These are phyloP conservation scores for Talaromyces rugulosus DNA, from an alignment of 2,329 filamentous ascomycete genomes.

Conservation along the genomic window DNA sequence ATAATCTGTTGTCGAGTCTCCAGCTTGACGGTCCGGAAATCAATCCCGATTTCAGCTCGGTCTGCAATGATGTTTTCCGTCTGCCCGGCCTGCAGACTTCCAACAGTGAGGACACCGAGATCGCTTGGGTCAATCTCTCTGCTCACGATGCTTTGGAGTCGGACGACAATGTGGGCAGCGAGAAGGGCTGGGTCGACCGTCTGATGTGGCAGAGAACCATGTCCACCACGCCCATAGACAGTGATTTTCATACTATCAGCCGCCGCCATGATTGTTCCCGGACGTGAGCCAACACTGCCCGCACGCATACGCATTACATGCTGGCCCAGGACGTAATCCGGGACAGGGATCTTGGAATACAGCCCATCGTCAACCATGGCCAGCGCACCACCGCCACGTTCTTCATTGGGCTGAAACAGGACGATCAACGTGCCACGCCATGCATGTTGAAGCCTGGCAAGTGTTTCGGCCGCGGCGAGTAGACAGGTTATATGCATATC, in stretches of 20 bases:
- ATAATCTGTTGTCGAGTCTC: slow-evolving; percentile 47
- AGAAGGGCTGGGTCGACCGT: slow-evolving; percentile 57
- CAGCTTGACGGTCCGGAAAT: slow-evolving; percentile 48
- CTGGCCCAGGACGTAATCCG: slow-evolving; percentile 54
- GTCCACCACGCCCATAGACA: slow-evolving; percentile 56
- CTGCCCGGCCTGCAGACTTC: slow-evolving; percentile 55
- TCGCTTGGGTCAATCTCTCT: slow-evolving; percentile 52
- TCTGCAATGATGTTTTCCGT: slow-evolving; percentile 59
- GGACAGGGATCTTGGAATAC: slow-evolving; percentile 48
- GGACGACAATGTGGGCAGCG: slow-evolving; percentile 52
- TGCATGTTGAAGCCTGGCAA: slow-evolving; percentile 39
- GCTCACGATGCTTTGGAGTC: slow-evolving; percentile 57
- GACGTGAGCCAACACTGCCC: slow-evolving; percentile 35
- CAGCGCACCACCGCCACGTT: slow-evolving; percentile 59
- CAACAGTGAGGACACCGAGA: slow-evolving; percentile 56
- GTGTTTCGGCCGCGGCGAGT: slow-evolving; percentile 49
- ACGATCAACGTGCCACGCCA: slow-evolving; percentile 64
- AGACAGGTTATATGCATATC: slow-evolving; percentile 58
- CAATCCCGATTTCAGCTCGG: slow-evolving; percentile 51
- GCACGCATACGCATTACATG: slow-evolving; percentile 50
- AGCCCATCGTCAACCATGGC: slow-evolving; percentile 60
- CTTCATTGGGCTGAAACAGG: slow-evolving; percentile 65
- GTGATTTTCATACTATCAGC: slow-evolving; percentile 48
- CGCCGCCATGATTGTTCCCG: slow-evolving; percentile 41
- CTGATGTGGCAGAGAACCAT: slow-evolving; percentile 54